These are phyloP conservation scores for Pseudopyrenochaeta lycopersici DNA, from an alignment of 2,329 filamentous ascomycete species.

Conservation along the genomic window DNA sequence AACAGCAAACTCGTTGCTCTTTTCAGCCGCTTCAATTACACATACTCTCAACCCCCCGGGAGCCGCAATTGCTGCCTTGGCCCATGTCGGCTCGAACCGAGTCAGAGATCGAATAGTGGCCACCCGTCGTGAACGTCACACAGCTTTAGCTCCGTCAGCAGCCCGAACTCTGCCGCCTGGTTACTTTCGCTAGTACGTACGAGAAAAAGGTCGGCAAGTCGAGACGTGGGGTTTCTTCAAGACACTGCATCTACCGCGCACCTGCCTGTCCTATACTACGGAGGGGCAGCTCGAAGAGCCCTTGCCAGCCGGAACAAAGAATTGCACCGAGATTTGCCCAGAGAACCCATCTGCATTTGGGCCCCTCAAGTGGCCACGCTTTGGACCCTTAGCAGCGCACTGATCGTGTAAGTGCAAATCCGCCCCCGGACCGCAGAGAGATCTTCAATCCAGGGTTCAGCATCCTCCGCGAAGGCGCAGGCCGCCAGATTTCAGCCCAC, in stretches of 20 bases:
- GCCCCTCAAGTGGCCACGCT: neutral
- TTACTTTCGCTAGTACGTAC: conserved; percentile 24
- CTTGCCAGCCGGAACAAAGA: conserved; percentile 1
- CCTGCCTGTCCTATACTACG: conserved; percentile 9
- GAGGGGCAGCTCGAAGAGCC: conserved; percentile 9
- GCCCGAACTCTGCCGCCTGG: conserved; percentile 23
- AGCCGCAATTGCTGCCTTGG: conserved; percentile 12
- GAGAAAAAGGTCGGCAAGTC: conserved; percentile 9
- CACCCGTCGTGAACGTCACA: conserved; percentile 17
- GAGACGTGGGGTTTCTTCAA: conserved; percentile 16
- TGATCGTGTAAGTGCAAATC: conserved; percentile 25
- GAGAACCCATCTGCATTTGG: neutral
- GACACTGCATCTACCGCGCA: conserved; percentile 18
- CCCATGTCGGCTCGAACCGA: conserved; percentile 23
- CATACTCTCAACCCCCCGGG: neutral
- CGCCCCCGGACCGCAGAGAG: conserved; percentile 12
- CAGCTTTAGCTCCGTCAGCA: conserved; percentile 21
- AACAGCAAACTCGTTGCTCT: conserved; percentile 1
- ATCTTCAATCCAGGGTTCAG: conserved; percentile 28
- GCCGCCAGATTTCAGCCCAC: conserved; percentile 13
- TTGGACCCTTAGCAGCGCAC: conserved; percentile 11
- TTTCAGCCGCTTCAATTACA: conserved; percentile 1
- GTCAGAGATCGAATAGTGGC: conserved; percentile 19
- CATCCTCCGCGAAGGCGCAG: conserved; percentile 20
- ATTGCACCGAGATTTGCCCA: neutral